Conservation (phyloP, 306 rosid genomes). For the Alnus rubra region DNA sequence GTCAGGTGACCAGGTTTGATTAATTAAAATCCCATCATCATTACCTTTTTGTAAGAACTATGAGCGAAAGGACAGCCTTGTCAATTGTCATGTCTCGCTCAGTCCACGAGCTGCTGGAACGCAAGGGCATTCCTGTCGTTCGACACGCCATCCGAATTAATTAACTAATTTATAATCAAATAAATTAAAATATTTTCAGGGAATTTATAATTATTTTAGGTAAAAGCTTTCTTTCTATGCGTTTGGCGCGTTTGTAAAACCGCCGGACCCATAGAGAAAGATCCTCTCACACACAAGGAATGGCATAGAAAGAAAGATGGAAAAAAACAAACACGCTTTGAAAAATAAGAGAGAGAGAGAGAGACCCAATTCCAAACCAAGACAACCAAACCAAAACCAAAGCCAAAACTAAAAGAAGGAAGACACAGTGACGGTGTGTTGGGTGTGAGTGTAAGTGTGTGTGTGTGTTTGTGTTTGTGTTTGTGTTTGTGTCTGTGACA, state of each 20-base stretch:
- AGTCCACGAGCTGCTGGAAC: constrained; percentile 18
- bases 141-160: neutral
- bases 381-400: constrained; percentile 3
- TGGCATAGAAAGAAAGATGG: constrained; percentile 28
- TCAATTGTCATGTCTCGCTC: constrained; percentile 35
- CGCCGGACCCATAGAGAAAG: constrained; percentile 30
- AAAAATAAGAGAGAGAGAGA: constrained; percentile 26
- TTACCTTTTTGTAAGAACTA: constrained; percentile 30
- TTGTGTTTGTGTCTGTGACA: neutral
- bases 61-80: constrained; percentile 35
- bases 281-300: neutral
- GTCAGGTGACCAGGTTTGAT: constrained; percentile 15
- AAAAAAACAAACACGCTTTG: constrained; percentile 38
- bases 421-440: constrained; percentile 8
- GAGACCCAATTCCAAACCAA: constrained; percentile 1
- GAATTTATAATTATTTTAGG: neutral
- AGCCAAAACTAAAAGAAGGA: constrained; percentile 39
- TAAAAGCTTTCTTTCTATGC: neutral
- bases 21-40: constrained; percentile 33
- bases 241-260: constrained; percentile 62
- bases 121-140: constrained; percentile 19
- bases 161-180: neutral
- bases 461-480: neutral
- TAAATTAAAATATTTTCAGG: neutral
- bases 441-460: constrained; percentile 5